Evolutionary conservation across 768 basidiomycete species (phyloP), one percentile per base, ranked within the genome.

Genomic region (Suillus occidentalis): DNA sequence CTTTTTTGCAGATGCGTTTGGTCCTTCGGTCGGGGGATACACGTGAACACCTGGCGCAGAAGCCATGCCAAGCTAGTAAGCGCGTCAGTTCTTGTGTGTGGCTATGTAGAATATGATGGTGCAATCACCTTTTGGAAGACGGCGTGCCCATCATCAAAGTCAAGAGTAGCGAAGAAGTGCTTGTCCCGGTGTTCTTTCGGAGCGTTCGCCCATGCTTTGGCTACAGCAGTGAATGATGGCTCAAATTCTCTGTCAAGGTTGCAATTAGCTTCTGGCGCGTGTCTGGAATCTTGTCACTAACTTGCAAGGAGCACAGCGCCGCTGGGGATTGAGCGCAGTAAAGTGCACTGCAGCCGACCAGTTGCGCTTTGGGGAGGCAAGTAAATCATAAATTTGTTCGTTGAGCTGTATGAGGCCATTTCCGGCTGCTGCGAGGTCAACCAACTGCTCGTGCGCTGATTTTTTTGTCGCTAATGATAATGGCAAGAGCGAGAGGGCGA

Each of bases 221-320:
- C 91, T 14, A 97, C 89, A 4, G 87, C 79, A n/a, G 83, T 83
- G 85, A 88, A 97, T 6, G 88, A 82, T 8, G 96, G 94, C 59
- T 91, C 86, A 72, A 98, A 97, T 69, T 92, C 86, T 75, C 95
- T 97, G 75, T 58, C 28, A 13, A 16, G n/a, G 64, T 13, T 53
- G 42, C 60, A 49, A 56, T 63, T 53, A 59, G 18, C 10, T 22
- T 28, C 10, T 3, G 10, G 45, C 36, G 50, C 20, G 7, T 2
- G 7, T 59, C 28, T n/a, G 8, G 28, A 59, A 25, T 10, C 62
- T 5, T 16, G 39, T 20, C 31, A 84, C 92, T 78, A 70, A 94
- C 96, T 82, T 90, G 91, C 97, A 99, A 55, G 96, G 97, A n/a
- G 75, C 76, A 76, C 97, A 99, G 76, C 89, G 91, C 72, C 93